Base-by-base conservation (phyloP, 192 early-diverging fungal genomes). In the Rhizoclosmatium globosum region DNA sequence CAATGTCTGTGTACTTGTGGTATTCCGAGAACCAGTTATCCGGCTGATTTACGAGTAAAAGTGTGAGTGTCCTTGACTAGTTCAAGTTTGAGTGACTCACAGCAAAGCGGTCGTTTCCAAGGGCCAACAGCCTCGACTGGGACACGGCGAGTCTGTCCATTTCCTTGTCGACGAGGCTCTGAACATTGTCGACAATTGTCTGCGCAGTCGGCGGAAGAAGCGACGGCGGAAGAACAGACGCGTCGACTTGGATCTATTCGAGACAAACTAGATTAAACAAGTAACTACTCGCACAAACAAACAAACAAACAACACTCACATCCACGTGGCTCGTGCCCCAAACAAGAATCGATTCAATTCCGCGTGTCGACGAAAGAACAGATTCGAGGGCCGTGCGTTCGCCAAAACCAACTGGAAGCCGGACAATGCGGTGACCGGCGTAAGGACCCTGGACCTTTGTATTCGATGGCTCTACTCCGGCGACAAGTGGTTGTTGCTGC, bases 21-120 rank as follows among this genome's bases (percentile, higher is more conserved):
- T 88, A 90, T 67, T 83, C 84, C 17, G 45, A 76, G 84, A 88
- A 88, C 83, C 81, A 90, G 47, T 75, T 61, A 44, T 79, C 72
- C 9, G 72, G 72, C 72, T 74, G 57, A 21, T 15, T 7, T n/a
- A 2, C 1, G 47, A 9, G 42, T 11, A 47, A 62, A 44, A 17
- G 17, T 11, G 47, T n/a, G 13, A 48, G 41, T 43, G 9, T 58
- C 0, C 31, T 31, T 39, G 53, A 43, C 0, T 1, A 23, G 47
- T 43, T 21, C 13, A 11, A 39, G 6, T 21, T 23, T 15, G 23
- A 3, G 50, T 53, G 17, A 13, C 17, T 53, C 17, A 17, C 6
- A 45, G 46, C 59, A 44, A 62, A 38, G 60, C 17, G 44, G 44
- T 21, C 44, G 19, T 43, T 62, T 13, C 59, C 72, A 2, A 59